These are phyloP conservation scores for Neurospora sp. DNA, from an alignment of 495 filamentous ascomycete genomes.

Conservation along the genomic window DNA sequence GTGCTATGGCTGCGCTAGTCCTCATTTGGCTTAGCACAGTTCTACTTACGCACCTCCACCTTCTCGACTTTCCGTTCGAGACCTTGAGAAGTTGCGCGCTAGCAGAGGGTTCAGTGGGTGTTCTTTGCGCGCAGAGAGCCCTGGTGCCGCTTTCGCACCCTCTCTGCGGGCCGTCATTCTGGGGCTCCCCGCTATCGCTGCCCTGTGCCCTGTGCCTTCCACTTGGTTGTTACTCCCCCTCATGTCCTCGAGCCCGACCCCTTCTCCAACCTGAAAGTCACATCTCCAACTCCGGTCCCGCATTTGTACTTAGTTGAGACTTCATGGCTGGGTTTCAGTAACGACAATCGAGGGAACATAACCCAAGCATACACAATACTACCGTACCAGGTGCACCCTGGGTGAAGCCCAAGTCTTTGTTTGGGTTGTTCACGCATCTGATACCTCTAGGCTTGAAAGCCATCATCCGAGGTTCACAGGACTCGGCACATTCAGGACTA, in stretches of 20 bases:
- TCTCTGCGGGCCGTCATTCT: background rate
- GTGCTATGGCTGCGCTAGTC: slow-evolving; percentile 1
- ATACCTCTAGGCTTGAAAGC: background rate
- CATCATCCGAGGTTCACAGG: background rate
- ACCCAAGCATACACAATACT: background rate
- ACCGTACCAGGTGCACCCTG: background rate
- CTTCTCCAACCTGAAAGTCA: background rate
- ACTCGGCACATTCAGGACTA: background rate
- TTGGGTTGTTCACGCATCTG: background rate
- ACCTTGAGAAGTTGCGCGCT: background rate
- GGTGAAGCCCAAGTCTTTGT: background rate
- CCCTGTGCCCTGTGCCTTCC: background rate
- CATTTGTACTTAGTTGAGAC: background rate
- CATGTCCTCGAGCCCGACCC: background rate
- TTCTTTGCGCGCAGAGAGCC: background rate
- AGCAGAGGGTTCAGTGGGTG: background rate
- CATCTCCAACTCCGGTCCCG: background rate
- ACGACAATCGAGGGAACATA: background rate
- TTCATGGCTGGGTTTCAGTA: background rate
- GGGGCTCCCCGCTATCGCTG: background rate
- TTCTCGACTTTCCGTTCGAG: background rate
- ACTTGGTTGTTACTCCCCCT: background rate
- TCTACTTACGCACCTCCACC: background rate
- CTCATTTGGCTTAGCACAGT: slow-evolving; percentile 4
- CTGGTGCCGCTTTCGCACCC: background rate